Evolutionary conservation across 2,329 filamentous ascomycete species (phyloP), one percentile per base, ranked within the genome.

Genomic region (Fusarium bulbicola): DNA sequence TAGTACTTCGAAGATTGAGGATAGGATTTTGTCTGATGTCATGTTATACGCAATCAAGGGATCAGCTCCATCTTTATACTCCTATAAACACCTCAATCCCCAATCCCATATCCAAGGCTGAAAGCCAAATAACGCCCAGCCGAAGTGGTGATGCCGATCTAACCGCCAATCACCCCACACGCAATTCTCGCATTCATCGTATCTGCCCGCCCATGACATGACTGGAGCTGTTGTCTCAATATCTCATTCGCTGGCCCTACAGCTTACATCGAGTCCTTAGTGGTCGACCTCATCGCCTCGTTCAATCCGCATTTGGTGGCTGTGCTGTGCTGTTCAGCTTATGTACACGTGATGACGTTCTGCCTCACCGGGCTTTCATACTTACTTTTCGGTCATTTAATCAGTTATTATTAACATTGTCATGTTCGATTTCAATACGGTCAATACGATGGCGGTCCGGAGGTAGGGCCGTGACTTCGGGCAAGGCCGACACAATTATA

Each of bases 171-270:
- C 53, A 65, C 52, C 42, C 53, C 49, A 60, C 34, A 24, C 36
- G 8, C 28, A 39, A 32, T 59, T 74, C 61, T 75, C 73, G 70
- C 63, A 75, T 75, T 72, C 70, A 43, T 75, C 73, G 73, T 75
- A 75, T 74, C 34, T 56, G 57, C 49, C 37, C 24, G 16, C 20
- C 26, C 10, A 34, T 34, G 32, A 34, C 8, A 45, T 66, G 50
- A 45, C 58, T 63, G 37, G n/a, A 43, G 30, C 52, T 57, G n/a
- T 30, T 36, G 16, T 53, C 36, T 15, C 21, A 46, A 14, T 11
- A 16, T 47, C 28, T 52, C 36, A 70, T 63, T 45, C 40, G 68
- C 59, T 59, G 47, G 36, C 26, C 37, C 26, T 66, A 34, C 26
- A 62, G 34, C 28, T 39, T 59, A 32, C 40, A 40, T n/a, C 32